Base-by-base conservation (phyloP, 345 rosid genomes). In the Bruguiera parviflora region DNA sequence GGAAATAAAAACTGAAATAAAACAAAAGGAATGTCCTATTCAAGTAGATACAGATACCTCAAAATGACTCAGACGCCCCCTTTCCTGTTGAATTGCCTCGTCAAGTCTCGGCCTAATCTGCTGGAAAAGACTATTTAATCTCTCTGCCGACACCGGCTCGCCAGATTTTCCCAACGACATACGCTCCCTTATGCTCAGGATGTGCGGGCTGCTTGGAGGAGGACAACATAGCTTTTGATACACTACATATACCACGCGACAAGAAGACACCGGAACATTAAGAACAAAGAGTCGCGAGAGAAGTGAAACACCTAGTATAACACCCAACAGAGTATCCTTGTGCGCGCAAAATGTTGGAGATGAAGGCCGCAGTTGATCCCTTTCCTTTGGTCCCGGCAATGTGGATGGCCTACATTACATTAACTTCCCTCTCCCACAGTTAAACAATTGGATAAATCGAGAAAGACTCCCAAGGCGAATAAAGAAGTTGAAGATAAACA, bases 321-420 rank as follows among this genome's bases (percentile, higher is more conserved):
- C 88, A 90, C 68, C 96, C 97, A 77, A 90, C 96, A 2, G 79
- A 73, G 67, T 87, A 90, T 16, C 92, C 99, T 82, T 85, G 87
- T 1, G 87, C 82, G 39, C 86, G 77, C 58, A 95, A 78, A 56
- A 95, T 89, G 71, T 80, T 95, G 2, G 97, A 89, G 39, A 95
- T 74, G 76, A 83, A 90, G 57, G 99, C 92, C 53, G 94, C 87
- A 8, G 98, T 92, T 29, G 96, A 95, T 19, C 98, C 97, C 84
- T 92, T 95, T 63, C 97, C 99, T 69, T 95, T 92, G 1, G 97
- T 95, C 67, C 99, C 99, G 62, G 98, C 94, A 58, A 95, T 83
- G 71, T 95, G 99, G 78, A 95, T 73, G 11, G 84, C 79, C 97
- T 90, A 72, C 10, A 66, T 61, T 73, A 32, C 55, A 18, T 24